Conservation (phyloP, 140 eudicot species). For the Senecio squalidus region DNA sequence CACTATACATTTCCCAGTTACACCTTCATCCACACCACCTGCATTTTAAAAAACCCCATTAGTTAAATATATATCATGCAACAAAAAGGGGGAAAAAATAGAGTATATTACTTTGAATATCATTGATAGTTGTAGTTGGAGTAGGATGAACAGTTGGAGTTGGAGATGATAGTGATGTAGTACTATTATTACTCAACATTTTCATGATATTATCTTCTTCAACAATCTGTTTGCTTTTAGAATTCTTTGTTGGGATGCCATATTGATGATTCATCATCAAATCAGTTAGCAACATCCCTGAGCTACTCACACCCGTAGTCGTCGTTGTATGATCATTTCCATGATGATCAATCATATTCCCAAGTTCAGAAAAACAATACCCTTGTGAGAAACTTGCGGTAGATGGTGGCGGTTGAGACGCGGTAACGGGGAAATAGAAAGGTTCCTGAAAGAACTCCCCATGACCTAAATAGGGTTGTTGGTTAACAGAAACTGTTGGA, state of each 20-base stretch:
- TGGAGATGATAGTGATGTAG: conserved; percentile 4
- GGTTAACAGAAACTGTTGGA: conserved; percentile 82
- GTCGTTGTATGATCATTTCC: conserved; percentile 3
- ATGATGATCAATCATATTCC: conserved; percentile 14
- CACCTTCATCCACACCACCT: conserved; percentile 34
- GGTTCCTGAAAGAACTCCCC: conserved; percentile 47
- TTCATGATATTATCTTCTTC: conserved; percentile 52
- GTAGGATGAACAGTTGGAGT: conserved; percentile 26
- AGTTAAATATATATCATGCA: not conserved
- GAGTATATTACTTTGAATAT: conserved; percentile 44
- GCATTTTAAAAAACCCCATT: conserved; percentile 25
- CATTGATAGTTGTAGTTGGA: conserved; percentile 27
- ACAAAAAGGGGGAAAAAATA: not conserved
- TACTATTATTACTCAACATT: conserved; percentile 12
- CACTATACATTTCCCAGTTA: conserved; percentile 51
- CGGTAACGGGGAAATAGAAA: conserved; percentile 28
- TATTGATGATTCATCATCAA: conserved; percentile 43
- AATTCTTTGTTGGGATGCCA: conserved; percentile 3
- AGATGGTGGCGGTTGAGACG: conserved; percentile 18
- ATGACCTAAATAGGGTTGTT: conserved; percentile 21
- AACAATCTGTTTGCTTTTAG: conserved; percentile 25
- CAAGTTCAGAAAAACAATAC: conserved; percentile 46
- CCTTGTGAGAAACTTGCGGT: conserved; percentile 36
- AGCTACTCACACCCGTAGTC: conserved; percentile 37
- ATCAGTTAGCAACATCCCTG: conserved; percentile 44